phyloP scores from a whole-genome alignment of 805 yeast species.

The Starmera quercuum region DNA sequence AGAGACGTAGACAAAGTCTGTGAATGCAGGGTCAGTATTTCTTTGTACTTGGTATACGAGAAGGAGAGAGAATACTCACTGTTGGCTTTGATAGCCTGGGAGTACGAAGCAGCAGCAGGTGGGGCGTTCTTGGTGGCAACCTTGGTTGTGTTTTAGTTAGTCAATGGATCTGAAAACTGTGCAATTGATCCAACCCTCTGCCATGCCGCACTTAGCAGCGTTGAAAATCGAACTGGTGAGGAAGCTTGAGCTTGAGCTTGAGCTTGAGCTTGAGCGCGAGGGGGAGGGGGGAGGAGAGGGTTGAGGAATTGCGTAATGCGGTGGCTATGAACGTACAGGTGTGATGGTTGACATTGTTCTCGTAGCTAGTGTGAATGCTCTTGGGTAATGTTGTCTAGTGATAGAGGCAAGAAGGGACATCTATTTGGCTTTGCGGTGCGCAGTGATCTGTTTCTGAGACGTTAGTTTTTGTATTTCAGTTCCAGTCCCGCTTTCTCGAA shows the following conservation, averaged over 20 bases:
- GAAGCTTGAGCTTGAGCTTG: too few relatives aligned
- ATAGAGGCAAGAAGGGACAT: constrained; percentile 19
- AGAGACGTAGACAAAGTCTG: constrained; percentile 78
- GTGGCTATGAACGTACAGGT: constrained; percentile 20
- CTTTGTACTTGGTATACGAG: background rate
- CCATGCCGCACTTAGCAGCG: too few relatives aligned
- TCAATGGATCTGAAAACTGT: too few relatives aligned
- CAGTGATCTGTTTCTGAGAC: too few relatives aligned
- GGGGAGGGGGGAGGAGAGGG: background rate
- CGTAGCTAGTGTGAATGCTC: constrained; percentile 13
- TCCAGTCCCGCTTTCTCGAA: too few relatives aligned
- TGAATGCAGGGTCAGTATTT: constrained; percentile 13
- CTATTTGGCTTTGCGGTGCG: too few relatives aligned
- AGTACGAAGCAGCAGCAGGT: constrained; percentile 93
- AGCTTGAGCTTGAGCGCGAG: too few relatives aligned
- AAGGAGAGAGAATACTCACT: too few relatives aligned
- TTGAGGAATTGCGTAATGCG: background rate
- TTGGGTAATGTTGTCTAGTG: constrained; percentile 15
- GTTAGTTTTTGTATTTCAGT: too few relatives aligned
- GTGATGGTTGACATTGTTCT: constrained; percentile 26
- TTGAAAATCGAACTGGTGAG: too few relatives aligned
- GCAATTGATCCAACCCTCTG: too few relatives aligned
- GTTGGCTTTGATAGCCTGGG: constrained; percentile 91
- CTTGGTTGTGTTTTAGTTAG: constrained; percentile 20
- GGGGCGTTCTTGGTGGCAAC: constrained; percentile 78